Evolutionary conservation across 805 yeast species (phyloP).

Genomic region (Zygoascus bituminiphila): DNA sequence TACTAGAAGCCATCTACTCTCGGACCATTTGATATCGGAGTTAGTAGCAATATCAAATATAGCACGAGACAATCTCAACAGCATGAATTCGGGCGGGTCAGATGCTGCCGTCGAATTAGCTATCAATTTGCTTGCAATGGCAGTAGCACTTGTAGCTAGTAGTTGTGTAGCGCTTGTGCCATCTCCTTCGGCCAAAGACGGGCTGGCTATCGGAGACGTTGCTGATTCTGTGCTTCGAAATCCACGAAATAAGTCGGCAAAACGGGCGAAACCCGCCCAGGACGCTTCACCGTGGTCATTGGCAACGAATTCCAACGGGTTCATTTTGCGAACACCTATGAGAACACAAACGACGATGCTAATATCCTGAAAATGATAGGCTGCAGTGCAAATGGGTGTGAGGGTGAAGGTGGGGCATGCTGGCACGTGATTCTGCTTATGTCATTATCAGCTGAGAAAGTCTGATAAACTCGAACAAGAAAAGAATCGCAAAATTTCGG

Average conservation of each 20-base stretch:
- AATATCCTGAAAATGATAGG: too few species aligned
- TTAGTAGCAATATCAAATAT: background rate
- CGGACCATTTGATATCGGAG: background rate
- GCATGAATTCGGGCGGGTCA: conserved; percentile 1
- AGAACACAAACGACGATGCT: too few species aligned
- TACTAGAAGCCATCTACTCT: background rate
- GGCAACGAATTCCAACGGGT: background rate
- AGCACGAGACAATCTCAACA: background rate
- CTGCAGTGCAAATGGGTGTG: too few species aligned
- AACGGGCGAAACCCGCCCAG: background rate
- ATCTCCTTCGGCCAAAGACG: background rate
- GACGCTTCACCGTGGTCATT: background rate
- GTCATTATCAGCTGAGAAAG: too few species aligned
- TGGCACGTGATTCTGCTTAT: too few species aligned
- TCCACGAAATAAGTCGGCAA: background rate
- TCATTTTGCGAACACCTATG: too few species aligned
- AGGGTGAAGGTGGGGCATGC: too few species aligned
- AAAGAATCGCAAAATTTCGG: too few species aligned
- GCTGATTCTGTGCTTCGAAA: background rate
- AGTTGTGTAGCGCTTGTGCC: background rate
- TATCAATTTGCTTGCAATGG: background rate
- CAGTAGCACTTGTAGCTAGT: background rate
- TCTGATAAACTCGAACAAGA: too few species aligned
- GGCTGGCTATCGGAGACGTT: background rate
- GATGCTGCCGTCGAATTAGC: background rate